Conservation (phyloP, 1,284 basidiomycete genomes). For the Pholiota adiposa region DNA sequence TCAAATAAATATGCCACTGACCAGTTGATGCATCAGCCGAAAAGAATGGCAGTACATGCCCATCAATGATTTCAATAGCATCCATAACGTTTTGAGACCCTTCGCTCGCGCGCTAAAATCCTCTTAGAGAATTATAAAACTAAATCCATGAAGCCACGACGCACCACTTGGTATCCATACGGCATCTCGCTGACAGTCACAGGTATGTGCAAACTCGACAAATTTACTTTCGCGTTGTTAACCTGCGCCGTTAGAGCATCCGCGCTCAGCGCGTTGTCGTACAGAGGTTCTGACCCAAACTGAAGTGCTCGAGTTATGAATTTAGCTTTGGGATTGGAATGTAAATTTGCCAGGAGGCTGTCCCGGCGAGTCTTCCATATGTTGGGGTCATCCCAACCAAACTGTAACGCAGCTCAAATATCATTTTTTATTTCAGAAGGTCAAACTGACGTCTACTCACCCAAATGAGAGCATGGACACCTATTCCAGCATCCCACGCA, state of each 20-base stretch:
- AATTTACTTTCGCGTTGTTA: slow-evolving; percentile 47
- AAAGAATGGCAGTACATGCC: slow-evolving; percentile 80
- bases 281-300: slow-evolving; percentile 79
- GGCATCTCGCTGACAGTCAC: slow-evolving; percentile 67
- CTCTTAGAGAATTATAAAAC: neutral
- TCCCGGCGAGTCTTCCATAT: slow-evolving; percentile 61
- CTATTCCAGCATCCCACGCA: slow-evolving; percentile 70
- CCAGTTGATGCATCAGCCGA: slow-evolving; percentile 61
- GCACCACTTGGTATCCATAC: slow-evolving; percentile 47
- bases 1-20: slow-evolving; percentile 31
- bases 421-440: neutral
- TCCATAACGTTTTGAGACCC: slow-evolving; percentile 63
- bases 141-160: neutral
- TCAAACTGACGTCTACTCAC: slow-evolving; percentile 38
- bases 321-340: slow-evolving; percentile 64
- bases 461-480: slow-evolving; percentile 79
- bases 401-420: slow-evolving; percentile 39
- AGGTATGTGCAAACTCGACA: slow-evolving; percentile 60
- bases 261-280: slow-evolving; percentile 59
- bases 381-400: slow-evolving; percentile 62
- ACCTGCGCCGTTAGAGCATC: slow-evolving; percentile 62
- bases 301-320: slow-evolving; percentile 70
- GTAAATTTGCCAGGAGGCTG: slow-evolving; percentile 54
- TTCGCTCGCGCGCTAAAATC: slow-evolving; percentile 42
- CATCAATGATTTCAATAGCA: slow-evolving; percentile 69